Conservation (phyloP, 2,329 filamentous ascomycete genomes). For the Plectosphaerella cucumerina region DNA sequence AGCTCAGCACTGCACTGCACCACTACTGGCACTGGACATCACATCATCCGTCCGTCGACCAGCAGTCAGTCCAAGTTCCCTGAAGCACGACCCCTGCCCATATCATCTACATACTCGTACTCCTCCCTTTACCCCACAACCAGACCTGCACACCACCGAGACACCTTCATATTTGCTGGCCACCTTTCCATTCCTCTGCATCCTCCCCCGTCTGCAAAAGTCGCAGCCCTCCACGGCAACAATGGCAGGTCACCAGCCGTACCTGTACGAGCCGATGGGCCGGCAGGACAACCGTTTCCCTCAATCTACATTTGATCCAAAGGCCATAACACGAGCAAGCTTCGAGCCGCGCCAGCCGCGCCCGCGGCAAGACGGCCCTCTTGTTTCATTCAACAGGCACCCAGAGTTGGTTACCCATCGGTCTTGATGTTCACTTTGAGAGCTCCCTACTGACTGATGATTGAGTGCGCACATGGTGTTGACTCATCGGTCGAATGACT, state of each 20-base stretch:
- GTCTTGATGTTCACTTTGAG: background rate
- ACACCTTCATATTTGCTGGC: background rate
- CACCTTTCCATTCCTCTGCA: slow-evolving; percentile 1
- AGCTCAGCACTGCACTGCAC: too few species aligned
- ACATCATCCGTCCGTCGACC: too few species aligned
- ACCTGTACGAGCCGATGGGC: slow-evolving; percentile 62
- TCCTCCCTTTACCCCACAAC: too few species aligned
- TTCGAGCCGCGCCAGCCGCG: slow-evolving; percentile 59
- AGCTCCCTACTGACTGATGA: slow-evolving; percentile 1
- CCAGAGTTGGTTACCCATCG: slow-evolving; percentile 62
- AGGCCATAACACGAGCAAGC: slow-evolving; percentile 77
- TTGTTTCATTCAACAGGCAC: slow-evolving; percentile 80
- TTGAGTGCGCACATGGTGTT: slow-evolving; percentile 58
- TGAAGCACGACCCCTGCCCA: too few species aligned
- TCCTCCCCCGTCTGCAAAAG: background rate
- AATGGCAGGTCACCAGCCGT: slow-evolving; percentile 49
- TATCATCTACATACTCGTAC: too few species aligned
- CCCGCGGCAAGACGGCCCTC: slow-evolving; percentile 67
- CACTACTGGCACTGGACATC: too few species aligned
- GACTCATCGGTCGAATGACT: slow-evolving; percentile 55
- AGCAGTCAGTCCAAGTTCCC: too few species aligned
- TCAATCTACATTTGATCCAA: slow-evolving; percentile 72
- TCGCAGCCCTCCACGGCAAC: slow-evolving; percentile 1
- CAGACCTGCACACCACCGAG: too few species aligned
- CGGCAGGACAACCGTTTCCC: slow-evolving; percentile 49